A percentile compares a stretch with the other conserved stretches of the same genome.
Conservation (phyloP, 2,329 filamentous ascomycete genomes). For the Aotearoamyces nothofagi region DNA sequence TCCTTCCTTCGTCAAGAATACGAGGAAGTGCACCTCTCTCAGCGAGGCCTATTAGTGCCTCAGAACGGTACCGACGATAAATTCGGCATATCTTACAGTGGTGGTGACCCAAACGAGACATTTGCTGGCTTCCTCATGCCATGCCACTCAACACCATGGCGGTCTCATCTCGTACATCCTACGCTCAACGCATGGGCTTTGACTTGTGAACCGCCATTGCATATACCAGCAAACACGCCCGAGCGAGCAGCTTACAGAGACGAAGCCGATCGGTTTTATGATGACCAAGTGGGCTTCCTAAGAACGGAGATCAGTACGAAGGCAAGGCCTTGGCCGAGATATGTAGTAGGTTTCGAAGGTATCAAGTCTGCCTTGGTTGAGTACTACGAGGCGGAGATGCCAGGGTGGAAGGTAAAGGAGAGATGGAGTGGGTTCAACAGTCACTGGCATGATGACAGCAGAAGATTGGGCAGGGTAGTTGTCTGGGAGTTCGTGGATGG, state of each 20-base stretch:
- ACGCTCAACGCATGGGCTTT: conserved; percentile 67
- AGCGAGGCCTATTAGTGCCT: conserved; percentile 16
- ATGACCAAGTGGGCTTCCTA: conserved; percentile 43
- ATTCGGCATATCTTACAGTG: not conserved
- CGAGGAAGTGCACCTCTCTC: conserved; percentile 35
- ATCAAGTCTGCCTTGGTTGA: conserved; percentile 30
- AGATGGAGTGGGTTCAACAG: conserved; percentile 45
- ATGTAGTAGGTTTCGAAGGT: conserved; percentile 45
- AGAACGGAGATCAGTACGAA: conserved; percentile 11
- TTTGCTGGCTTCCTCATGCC: conserved; percentile 81
- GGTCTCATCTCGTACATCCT: conserved; percentile 68
- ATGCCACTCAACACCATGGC: conserved; percentile 93
- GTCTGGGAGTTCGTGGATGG: conserved; percentile 34
- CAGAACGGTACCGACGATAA: not conserved
- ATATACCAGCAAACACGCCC: conserved; percentile 38
- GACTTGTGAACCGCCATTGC: conserved; percentile 77
- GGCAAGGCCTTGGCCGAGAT: conserved; percentile 32
- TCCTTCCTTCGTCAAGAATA: conserved; percentile 63
- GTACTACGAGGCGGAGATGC: conserved; percentile 26
- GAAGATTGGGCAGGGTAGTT: conserved; percentile 38
- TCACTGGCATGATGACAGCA: conserved; percentile 45
- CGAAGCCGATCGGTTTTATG: conserved; percentile 86
- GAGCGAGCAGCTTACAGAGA: conserved; percentile 61
- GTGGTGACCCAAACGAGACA: conserved; percentile 25
- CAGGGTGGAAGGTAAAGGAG: conserved; percentile 27